Conservation (phyloP, 768 basidiomycete species). For the Kwoniella bestiolae region DNA sequence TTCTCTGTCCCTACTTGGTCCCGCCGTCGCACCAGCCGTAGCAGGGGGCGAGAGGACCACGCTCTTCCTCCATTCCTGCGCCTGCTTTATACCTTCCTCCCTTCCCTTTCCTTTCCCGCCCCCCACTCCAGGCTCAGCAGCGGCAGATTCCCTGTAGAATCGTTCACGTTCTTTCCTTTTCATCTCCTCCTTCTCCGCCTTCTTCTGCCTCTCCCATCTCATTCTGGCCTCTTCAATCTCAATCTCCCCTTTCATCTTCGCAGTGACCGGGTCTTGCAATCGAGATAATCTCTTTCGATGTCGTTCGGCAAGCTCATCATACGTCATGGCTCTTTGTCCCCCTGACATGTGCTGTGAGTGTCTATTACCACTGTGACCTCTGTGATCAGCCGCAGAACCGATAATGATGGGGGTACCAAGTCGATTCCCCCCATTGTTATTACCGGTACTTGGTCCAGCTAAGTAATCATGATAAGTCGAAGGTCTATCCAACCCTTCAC, state of each 20-base stretch:
- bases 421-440: not conserved
- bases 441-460: not conserved
- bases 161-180: conserved; percentile 73
- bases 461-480: conserved; percentile 24
- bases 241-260: conserved; percentile 75
- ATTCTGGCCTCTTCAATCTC: conserved; percentile 73
- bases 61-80: conserved; percentile 61
- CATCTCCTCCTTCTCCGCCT: conserved; percentile 75
- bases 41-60: conserved; percentile 53
- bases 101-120: conserved; percentile 39
- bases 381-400: conserved; percentile 16
- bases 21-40: not conserved
- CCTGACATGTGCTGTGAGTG: not conserved
- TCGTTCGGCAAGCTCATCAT: conserved; percentile 83
- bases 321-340: conserved; percentile 65
- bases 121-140: not conserved
- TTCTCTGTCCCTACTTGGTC: conserved; percentile 26
- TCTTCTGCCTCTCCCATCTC: conserved; percentile 80
- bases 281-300: conserved; percentile 82
- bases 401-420: conserved; percentile 21
- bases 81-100: conserved; percentile 25
- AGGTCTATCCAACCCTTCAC: conserved; percentile 1
- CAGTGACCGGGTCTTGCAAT: conserved; percentile 82
- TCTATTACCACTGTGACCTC: not conserved
- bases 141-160: conserved; percentile 57